Conservation (phyloP, 768 basidiomycete genomes). For the Psilocybe cyanescens region DNA sequence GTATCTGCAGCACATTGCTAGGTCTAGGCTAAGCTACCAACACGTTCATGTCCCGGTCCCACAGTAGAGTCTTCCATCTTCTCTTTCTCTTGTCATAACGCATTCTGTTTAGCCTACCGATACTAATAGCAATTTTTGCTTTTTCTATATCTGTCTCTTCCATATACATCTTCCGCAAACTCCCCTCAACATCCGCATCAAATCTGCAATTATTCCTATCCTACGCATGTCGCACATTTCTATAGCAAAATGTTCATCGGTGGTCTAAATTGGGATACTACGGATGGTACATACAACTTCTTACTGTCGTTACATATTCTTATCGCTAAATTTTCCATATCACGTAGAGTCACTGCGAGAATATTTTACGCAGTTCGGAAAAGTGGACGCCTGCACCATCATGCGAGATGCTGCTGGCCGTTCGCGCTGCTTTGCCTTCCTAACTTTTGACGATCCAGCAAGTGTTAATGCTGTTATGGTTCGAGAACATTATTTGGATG, state of each 20-base stretch:
- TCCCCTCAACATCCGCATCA: conserved; percentile 21
- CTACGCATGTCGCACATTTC: conserved; percentile 24
- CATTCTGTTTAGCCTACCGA: conserved; percentile 72
- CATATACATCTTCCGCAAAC: conserved; percentile 26
- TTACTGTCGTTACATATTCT: conserved; percentile 37
- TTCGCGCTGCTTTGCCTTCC: conserved; percentile 96
- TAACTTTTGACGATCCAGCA: conserved; percentile 92
- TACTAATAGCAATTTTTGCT: conserved; percentile 79
- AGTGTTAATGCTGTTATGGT: conserved; percentile 97
- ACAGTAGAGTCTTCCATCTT: conserved; percentile 74
- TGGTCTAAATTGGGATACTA: conserved; percentile 99
- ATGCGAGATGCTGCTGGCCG: conserved; percentile 97
- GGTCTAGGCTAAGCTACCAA: conserved; percentile 65
- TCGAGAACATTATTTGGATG: conserved; percentile 92
- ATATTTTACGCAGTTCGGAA: conserved; percentile 96
- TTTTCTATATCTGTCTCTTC: conserved; percentile 45
- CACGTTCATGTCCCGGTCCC: conserved; percentile 41
- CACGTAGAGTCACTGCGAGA: conserved; percentile 71
- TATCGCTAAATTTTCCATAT: conserved; percentile 39
- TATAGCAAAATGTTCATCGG: conserved; percentile 99
- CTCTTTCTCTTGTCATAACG: conserved; percentile 61
- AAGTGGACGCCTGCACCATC: conserved; percentile 97
- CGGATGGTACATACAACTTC: conserved; percentile 79
- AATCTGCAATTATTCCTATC: conserved; percentile 15
- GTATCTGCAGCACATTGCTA: conserved; percentile 62